Conservation (phyloP, 805 yeast species). For the Ogataea pini region DNA sequence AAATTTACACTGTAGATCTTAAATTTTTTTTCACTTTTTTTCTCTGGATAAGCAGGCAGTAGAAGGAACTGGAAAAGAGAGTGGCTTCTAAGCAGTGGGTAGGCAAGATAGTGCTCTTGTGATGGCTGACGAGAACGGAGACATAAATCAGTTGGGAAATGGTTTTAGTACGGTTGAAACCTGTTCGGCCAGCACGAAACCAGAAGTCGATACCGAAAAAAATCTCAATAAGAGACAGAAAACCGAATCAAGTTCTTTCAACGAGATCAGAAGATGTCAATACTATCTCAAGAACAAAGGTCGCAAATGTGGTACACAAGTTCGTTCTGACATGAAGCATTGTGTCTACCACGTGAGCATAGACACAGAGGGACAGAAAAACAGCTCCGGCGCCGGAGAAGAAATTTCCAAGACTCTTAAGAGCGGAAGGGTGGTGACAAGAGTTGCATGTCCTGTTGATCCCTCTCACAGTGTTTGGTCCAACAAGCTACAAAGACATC, state of each 20-base stretch:
- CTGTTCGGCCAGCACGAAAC: neutral
- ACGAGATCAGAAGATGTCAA: conserved; percentile 41
- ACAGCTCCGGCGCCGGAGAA: conserved; percentile 6
- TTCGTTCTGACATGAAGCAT: conserved; percentile 47
- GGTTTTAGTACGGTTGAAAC: neutral
- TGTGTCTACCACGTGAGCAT: conserved; percentile 63
- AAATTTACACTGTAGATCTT: neutral
- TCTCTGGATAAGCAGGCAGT: too few species aligned
- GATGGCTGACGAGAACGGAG: neutral
- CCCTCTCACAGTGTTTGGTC: conserved; percentile 73
- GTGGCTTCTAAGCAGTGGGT: too few species aligned
- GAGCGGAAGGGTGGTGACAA: conserved; percentile 32
- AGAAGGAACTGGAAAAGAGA: too few species aligned
- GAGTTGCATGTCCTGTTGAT: conserved; percentile 79
- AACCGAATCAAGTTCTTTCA: neutral
- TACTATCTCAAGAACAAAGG: conserved; percentile 50
- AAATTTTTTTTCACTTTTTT: neutral
- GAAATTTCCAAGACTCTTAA: conserved; percentile 18
- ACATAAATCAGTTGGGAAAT: neutral
- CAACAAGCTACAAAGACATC: conserved; percentile 54
- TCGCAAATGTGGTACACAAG: conserved; percentile 62
- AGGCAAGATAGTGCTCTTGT: too few species aligned
- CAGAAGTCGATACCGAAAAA: neutral
- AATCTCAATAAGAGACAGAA: neutral
- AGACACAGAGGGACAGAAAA: conserved; percentile 22